These are phyloP conservation scores for Cystobasidiopsis lactophilus DNA, from an alignment of 768 basidiomycete genomes.

Conservation along the genomic window DNA sequence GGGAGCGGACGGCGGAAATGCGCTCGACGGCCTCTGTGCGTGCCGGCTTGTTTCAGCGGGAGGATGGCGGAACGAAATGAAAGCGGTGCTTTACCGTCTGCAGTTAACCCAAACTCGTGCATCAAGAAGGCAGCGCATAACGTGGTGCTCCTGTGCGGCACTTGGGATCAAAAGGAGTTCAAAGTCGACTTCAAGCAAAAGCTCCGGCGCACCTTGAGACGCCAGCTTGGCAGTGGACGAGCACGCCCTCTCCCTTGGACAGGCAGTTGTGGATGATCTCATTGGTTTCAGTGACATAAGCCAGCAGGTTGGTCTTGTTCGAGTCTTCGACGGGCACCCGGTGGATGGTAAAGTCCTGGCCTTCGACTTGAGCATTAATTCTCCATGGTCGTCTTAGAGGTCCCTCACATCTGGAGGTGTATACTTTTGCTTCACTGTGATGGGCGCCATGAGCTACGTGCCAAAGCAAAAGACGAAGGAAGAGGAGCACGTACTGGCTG, in stretches of 20 bases:
- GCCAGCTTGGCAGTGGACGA: slow-evolving; percentile 22
- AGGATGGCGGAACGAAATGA: neutral
- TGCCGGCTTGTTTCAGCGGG: neutral
- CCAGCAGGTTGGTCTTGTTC: slow-evolving; percentile 16
- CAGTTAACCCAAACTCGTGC: slow-evolving; percentile 14
- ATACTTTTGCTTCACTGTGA: slow-evolving; percentile 18
- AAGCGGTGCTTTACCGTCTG: slow-evolving; percentile 11
- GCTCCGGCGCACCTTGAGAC: slow-evolving; percentile 5
- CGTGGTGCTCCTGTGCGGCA: slow-evolving; percentile 12
- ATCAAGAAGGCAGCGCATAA: slow-evolving; percentile 19
- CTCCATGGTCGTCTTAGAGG: neutral
- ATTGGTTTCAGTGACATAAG: slow-evolving; percentile 6
- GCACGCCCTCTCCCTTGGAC: slow-evolving; percentile 9
- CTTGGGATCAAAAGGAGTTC: too few species aligned
- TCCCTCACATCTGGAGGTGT: slow-evolving; percentile 6
- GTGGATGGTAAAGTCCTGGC: slow-evolving; percentile 12
- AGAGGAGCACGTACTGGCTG: slow-evolving; percentile 11
- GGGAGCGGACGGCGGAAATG: slow-evolving; percentile 11
- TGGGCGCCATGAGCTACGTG: neutral
- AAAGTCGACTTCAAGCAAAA: too few species aligned
- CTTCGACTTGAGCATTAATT: neutral
- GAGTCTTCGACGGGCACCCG: slow-evolving; percentile 18
- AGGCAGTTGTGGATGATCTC: slow-evolving; percentile 12
- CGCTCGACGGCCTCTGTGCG: slow-evolving; percentile 14
- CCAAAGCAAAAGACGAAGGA: neutral